A percentile compares a stretch with the other conserved stretches of the same genome.
Conservation (phyloP, 192 early-diverging fungal genomes). For the Coemansia sp. region DNA sequence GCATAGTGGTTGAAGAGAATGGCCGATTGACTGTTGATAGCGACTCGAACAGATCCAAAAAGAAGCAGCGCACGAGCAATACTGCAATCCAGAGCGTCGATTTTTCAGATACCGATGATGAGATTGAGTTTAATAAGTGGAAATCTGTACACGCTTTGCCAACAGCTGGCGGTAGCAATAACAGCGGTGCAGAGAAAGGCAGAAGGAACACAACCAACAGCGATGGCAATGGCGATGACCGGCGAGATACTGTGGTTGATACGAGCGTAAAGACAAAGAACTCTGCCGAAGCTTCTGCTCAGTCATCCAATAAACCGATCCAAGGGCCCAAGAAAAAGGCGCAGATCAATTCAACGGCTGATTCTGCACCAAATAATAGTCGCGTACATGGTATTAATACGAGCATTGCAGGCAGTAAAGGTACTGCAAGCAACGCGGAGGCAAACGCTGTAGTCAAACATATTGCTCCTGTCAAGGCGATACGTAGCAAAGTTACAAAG, state of each 20-base stretch:
- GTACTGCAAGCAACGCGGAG: background rate
- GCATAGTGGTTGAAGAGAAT: constrained; percentile 21
- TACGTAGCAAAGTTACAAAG: constrained; percentile 3
- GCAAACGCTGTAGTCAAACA: background rate
- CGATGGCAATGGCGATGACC: background rate
- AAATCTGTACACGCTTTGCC: constrained; percentile 23
- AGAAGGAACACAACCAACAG: background rate
- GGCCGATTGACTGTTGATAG: constrained; percentile 26
- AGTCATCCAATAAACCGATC: too few relatives aligned
- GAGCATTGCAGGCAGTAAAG: background rate
- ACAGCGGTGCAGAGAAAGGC: background rate
- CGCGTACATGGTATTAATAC: too few relatives aligned
- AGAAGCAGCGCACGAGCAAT: background rate
- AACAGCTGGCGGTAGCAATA: background rate
- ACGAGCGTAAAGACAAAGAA: too few relatives aligned
- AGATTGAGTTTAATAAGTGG: constrained; percentile 47
- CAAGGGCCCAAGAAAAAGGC: background rate
- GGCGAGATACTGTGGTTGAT: too few relatives aligned
- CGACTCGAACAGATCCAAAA: background rate
- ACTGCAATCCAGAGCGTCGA: constrained; percentile 12
- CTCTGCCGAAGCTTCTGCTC: too few relatives aligned
- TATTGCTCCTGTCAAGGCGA: background rate
- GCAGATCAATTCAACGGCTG: too few relatives aligned
- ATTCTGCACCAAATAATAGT: too few relatives aligned
- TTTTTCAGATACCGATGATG: constrained; percentile 46